Evolutionary conservation across 2,329 filamentous ascomycete genomes (phyloP).

Genomic region (Diaporthe sp.): DNA sequence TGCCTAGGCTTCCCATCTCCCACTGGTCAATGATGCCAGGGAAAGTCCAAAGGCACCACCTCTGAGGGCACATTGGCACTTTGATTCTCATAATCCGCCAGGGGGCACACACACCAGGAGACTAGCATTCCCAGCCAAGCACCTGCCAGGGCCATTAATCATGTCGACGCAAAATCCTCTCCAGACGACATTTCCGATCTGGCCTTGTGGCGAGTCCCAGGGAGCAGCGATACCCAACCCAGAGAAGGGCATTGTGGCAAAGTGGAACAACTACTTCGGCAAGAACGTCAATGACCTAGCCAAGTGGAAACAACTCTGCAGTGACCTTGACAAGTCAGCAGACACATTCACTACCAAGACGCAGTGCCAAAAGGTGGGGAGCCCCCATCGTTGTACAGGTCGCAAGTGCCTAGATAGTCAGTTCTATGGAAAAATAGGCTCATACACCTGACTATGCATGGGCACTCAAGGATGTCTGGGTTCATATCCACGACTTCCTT

Average conservation of each 20-base stretch:
- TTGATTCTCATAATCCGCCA: background rate
- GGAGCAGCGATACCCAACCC: conserved; percentile 22
- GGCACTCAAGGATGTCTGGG: conserved; percentile 53
- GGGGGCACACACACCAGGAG: background rate
- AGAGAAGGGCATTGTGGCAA: background rate
- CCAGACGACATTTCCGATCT: background rate
- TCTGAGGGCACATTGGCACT: background rate
- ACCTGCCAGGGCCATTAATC: background rate
- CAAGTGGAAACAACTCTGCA: conserved; percentile 58
- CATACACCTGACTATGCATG: conserved; percentile 42
- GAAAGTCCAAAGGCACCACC: background rate
- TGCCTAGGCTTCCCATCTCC: background rate
- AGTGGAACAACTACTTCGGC: conserved; percentile 47
- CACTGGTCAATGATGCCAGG: background rate
- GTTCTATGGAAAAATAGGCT: background rate
- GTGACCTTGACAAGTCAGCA: conserved; percentile 52
- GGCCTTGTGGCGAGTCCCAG: background rate
- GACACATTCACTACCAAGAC: conserved; percentile 52
- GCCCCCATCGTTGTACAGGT: background rate
- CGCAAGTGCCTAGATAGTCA: background rate
- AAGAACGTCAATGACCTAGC: conserved; percentile 44
- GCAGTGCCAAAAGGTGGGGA: conserved; percentile 55
- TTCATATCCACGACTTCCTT: conserved; percentile 63
- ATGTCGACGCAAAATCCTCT: background rate
- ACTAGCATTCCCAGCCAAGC: background rate